These are phyloP conservation scores for Taiozyma sp. DNA, from an alignment of 1,139 yeast genomes.

Conservation along the genomic window DNA sequence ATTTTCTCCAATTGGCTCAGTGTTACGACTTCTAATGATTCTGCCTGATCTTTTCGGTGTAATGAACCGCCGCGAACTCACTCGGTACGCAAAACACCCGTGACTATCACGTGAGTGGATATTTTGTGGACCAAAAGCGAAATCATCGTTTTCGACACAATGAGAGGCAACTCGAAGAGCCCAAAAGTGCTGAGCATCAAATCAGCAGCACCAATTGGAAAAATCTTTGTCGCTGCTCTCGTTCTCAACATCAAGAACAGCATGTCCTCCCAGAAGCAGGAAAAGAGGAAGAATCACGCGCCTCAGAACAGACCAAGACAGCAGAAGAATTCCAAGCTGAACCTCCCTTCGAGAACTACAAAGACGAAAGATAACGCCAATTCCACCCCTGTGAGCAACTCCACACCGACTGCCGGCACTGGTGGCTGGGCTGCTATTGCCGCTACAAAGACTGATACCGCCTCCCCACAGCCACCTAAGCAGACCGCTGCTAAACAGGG, in stretches of 20 bases:
- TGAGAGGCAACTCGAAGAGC: background rate
- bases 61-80: background rate
- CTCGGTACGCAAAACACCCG: background rate
- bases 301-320: background rate
- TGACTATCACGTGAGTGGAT: background rate
- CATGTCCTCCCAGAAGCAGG: background rate
- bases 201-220: background rate
- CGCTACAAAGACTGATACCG: constrained; percentile 5
- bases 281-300: background rate
- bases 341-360: constrained; percentile 2
- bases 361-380: background rate
- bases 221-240: background rate
- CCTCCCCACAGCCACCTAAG: background rate
- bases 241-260: background rate
- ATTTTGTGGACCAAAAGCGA: background rate
- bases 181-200: background rate
- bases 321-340: constrained; percentile 1
- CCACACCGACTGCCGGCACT: background rate
- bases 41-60: background rate
- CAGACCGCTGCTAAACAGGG: background rate
- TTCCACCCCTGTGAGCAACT: background rate
- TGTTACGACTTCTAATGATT: background rate
- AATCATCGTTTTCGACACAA: background rate
- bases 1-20: background rate
- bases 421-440: constrained; percentile 18